phyloP scores from a whole-genome alignment of 768 basidiomycete species.

The Ramaria sp. region DNA sequence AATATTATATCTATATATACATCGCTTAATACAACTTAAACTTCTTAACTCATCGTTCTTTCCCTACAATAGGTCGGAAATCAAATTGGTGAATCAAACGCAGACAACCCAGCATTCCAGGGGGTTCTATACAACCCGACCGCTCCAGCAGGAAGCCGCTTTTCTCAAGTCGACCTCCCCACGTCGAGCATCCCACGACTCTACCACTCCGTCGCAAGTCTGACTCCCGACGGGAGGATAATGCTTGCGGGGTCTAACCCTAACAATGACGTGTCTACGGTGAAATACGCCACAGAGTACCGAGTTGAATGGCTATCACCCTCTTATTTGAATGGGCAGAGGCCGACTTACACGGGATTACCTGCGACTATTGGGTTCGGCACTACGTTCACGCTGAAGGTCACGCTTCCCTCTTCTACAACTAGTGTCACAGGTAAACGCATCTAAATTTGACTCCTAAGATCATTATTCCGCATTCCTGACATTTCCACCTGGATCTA shows the following conservation, averaged over 20 bases:
- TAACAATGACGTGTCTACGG: conserved; percentile 21
- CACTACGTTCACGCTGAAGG: conserved; percentile 3
- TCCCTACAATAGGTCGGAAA: conserved; percentile 13
- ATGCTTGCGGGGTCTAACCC: conserved; percentile 37
- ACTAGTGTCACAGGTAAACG: conserved; percentile 5
- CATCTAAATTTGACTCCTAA: not conserved
- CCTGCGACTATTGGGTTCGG: conserved; percentile 16
- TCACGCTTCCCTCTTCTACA: not conserved
- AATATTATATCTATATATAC: no score
- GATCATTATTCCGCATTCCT: not conserved
- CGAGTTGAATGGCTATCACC: conserved; percentile 32
- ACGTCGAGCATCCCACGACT: conserved; percentile 24
- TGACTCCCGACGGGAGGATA: conserved; percentile 23
- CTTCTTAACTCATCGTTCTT: not conserved
- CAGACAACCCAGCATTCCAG: conserved; percentile 22
- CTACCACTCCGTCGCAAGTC: conserved; percentile 27
- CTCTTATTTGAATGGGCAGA: conserved; percentile 23
- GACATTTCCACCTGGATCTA: not conserved
- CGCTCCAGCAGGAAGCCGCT: conserved; percentile 21
- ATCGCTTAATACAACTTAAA: no score
- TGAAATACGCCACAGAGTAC: conserved; percentile 20
- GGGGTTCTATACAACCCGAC: conserved; percentile 24
- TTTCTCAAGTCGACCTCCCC: conserved; percentile 24
- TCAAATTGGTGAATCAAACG: conserved; percentile 28
- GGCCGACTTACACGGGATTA: conserved; percentile 26